phyloP scores from a whole-genome alignment of 768 basidiomycete genomes.

The Lactarius sanguifluus region DNA sequence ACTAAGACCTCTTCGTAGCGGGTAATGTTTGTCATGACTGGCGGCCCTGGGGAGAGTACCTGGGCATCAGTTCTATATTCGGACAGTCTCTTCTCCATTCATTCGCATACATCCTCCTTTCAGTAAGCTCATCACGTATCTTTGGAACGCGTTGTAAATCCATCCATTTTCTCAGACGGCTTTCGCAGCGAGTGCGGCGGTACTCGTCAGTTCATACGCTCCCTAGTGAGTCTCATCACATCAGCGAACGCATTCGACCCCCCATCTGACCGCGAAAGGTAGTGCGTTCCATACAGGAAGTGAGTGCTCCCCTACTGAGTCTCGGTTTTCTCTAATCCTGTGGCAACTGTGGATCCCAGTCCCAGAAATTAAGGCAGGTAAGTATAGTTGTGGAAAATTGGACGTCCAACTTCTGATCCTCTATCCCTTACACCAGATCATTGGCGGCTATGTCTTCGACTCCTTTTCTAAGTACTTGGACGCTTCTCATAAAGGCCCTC shows the following conservation, averaged over 20 bases:
- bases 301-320: constrained; percentile 38
- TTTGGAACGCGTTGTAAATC: background rate
- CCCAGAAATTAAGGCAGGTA: constrained; percentile 78
- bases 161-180: constrained; percentile 43
- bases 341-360: constrained; percentile 41
- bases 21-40: constrained; percentile 67
- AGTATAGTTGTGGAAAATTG: constrained; percentile 28
- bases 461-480: constrained; percentile 87
- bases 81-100: constrained; percentile 64
- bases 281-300: constrained; percentile 82
- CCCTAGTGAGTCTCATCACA: constrained; percentile 54
- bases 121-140: constrained; percentile 45
- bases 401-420: background rate
- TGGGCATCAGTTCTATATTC: constrained; percentile 54
- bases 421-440: constrained; percentile 48
- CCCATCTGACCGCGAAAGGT: constrained; percentile 11
- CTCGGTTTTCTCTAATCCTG: constrained; percentile 4
- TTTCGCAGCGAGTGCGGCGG: constrained; percentile 63
- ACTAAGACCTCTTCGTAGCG: constrained; percentile 40
- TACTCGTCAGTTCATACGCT: constrained; percentile 64
- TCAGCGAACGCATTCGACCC: background rate
- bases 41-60: constrained; percentile 65
- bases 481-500: constrained; percentile 78
- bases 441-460: constrained; percentile 84
- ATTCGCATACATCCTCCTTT: constrained; percentile 60